Conservation (phyloP, 2,329 filamentous ascomycete genomes). For the Endoconidiophora laricicola region DNA sequence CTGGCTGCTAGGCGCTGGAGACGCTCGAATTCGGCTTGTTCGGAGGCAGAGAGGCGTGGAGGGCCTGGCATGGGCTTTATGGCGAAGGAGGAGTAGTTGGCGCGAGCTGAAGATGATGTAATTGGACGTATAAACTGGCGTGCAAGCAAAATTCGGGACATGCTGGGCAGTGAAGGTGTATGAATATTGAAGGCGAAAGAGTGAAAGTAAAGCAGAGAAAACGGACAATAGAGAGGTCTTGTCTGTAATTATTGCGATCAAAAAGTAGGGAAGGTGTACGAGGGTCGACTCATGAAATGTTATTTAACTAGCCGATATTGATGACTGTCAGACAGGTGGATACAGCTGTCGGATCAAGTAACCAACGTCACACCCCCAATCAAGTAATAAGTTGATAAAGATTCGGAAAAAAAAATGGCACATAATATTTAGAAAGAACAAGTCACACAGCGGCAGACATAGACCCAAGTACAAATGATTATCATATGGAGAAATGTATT, state of each 20-base stretch:
- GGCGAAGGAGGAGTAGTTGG: slow-evolving; percentile 21
- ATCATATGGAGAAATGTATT: too few species aligned
- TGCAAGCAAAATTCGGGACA: slow-evolving; percentile 11
- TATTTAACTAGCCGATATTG: not conserved
- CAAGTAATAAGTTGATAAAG: too few species aligned
- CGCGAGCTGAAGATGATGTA: not conserved
- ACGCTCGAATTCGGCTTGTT: slow-evolving; percentile 80
- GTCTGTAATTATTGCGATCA: too few species aligned
- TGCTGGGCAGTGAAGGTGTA: not conserved
- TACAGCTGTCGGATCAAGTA: not conserved
- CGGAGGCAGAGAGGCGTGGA: slow-evolving; percentile 69
- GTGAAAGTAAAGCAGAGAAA: not conserved
- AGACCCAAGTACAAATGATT: too few species aligned
- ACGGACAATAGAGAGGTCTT: too few species aligned
- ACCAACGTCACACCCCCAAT: too few species aligned
- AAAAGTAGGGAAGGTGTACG: too few species aligned
- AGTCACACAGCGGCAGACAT: too few species aligned
- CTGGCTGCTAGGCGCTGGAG: slow-evolving; percentile 51
- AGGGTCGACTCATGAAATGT: too few species aligned
- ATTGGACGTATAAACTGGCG: slow-evolving; percentile 6
- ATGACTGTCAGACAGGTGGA: not conserved
- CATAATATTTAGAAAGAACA: too few species aligned
- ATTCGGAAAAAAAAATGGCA: too few species aligned
- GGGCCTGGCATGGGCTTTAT: slow-evolving; percentile 49
- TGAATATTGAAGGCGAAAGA: not conserved